Evolutionary conservation across 768 basidiomycete genomes (phyloP).

Genomic region (Terana coerulea): DNA sequence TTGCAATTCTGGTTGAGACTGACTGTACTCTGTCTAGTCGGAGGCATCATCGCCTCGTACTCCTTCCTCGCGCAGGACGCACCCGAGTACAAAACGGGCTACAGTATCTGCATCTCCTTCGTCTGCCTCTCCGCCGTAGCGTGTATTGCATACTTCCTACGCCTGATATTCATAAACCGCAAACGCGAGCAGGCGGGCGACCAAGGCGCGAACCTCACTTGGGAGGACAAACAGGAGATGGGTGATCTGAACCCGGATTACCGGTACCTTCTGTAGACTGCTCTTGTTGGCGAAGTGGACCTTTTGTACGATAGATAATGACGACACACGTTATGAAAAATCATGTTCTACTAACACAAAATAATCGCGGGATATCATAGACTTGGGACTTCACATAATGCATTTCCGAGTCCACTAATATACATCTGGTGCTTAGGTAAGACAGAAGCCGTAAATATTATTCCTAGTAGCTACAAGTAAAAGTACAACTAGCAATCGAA

Average conservation of each 20-base stretch:
- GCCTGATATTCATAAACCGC: constrained; percentile 18
- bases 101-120: constrained; percentile 22
- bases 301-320: no score
- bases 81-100: constrained; percentile 20
- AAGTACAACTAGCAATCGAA: no score
- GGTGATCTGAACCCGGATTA: constrained; percentile 19
- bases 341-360: no score
- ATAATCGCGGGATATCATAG: no score
- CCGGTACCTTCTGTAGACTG: constrained; percentile 14
- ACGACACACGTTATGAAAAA: no score
- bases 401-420: no score
- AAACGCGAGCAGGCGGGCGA: constrained; percentile 11
- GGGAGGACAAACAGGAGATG: constrained; percentile 15
- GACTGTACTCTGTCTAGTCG: constrained; percentile 11
- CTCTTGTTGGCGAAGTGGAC: no score
- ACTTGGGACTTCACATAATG: no score
- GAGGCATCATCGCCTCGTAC: constrained; percentile 24
- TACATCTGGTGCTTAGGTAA: no score
- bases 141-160: constrained; percentile 14
- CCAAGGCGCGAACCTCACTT: background rate
- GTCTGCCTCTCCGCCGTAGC: constrained; percentile 15
- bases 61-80: constrained; percentile 23
- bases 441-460: no score
- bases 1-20: background rate
- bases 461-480: no score